phyloP scores from a whole-genome alignment of 2,329 filamentous ascomycete species.

The Beauveria asiatica region DNA sequence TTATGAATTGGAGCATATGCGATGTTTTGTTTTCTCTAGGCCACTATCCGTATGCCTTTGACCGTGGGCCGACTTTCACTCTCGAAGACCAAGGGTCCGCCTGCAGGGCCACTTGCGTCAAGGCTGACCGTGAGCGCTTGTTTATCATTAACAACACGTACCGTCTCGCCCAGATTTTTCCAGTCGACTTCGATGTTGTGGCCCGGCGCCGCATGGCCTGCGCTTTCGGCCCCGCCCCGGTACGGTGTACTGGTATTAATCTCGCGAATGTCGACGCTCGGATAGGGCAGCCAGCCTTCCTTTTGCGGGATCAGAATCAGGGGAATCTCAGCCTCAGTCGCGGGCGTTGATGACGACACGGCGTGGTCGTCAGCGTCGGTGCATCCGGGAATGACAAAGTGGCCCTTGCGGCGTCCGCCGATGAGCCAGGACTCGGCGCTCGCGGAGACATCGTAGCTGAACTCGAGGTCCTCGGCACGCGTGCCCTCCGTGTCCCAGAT shows the following conservation, averaged over 20 bases:
- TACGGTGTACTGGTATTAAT: slow-evolving; percentile 26
- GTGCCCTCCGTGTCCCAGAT: slow-evolving; percentile 46
- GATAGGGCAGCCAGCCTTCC: slow-evolving; percentile 69
- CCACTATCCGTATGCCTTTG: slow-evolving; percentile 3
- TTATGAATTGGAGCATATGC: neutral
- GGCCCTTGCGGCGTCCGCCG: slow-evolving; percentile 70
- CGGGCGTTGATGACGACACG: slow-evolving; percentile 26
- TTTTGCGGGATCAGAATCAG: slow-evolving; percentile 74
- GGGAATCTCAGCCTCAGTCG: slow-evolving; percentile 51
- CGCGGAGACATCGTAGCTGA: slow-evolving; percentile 74
- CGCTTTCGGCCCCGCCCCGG: slow-evolving; percentile 15
- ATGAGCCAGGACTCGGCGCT: slow-evolving; percentile 74
- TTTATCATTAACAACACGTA: slow-evolving; percentile 66
- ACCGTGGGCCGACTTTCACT: slow-evolving; percentile 34
- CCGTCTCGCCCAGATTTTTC: slow-evolving; percentile 65
- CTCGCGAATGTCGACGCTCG: slow-evolving; percentile 68
- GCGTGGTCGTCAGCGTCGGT: slow-evolving; percentile 12
- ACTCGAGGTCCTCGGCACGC: slow-evolving; percentile 50
- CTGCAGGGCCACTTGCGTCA: slow-evolving; percentile 56
- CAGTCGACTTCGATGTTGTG: slow-evolving; percentile 68
- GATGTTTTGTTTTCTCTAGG: neutral
- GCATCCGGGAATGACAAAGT: slow-evolving; percentile 53
- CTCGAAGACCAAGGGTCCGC: slow-evolving; percentile 59
- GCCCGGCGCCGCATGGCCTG: slow-evolving; percentile 12
- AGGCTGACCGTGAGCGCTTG: slow-evolving; percentile 64